These are phyloP conservation scores for Capronia americana DNA, from an alignment of 2,329 filamentous ascomycete genomes.

Conservation along the genomic window DNA sequence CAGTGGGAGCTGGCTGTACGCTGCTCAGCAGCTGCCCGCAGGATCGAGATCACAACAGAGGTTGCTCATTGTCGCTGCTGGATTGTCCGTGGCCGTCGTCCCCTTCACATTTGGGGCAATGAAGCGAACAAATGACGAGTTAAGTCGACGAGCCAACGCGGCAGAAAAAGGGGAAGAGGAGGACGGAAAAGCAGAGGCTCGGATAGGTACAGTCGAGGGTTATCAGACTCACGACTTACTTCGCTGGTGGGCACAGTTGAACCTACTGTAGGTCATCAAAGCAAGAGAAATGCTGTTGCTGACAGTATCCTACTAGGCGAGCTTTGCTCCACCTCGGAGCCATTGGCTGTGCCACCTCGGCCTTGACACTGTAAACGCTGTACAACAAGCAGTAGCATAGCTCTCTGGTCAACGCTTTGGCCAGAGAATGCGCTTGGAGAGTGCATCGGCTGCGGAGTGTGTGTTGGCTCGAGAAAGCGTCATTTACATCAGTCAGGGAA, in stretches of 20 bases:
- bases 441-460: no score
- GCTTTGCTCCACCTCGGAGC: constrained; percentile 21
- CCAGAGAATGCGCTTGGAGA: no score
- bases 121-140: constrained; percentile 29
- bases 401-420: no score
- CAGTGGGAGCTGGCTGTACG: constrained; percentile 21
- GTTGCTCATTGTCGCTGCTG: constrained; percentile 21
- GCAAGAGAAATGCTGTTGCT: background rate
- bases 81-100: constrained; percentile 12
- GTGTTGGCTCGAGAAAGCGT: background rate
- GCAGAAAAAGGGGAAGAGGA: constrained; percentile 23
- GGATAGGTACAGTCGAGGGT: constrained; percentile 16
- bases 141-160: constrained; percentile 22
- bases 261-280: constrained; percentile 16
- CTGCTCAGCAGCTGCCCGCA: constrained; percentile 7
- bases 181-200: constrained; percentile 10
- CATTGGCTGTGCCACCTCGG: constrained; percentile 21
- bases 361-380: constrained; percentile 10
- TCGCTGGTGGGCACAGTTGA: constrained; percentile 27
- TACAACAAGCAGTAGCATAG: background rate
- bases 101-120: constrained; percentile 29
- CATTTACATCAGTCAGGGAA: background rate
- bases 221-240: constrained; percentile 27
- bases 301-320: constrained; percentile 16
- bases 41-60: constrained; percentile 11